Percentiles rank a stretch among this genome's conserved stretches.
Conservation (phyloP, 257 asterid species). For the Scutellaria baicalensis region DNA sequence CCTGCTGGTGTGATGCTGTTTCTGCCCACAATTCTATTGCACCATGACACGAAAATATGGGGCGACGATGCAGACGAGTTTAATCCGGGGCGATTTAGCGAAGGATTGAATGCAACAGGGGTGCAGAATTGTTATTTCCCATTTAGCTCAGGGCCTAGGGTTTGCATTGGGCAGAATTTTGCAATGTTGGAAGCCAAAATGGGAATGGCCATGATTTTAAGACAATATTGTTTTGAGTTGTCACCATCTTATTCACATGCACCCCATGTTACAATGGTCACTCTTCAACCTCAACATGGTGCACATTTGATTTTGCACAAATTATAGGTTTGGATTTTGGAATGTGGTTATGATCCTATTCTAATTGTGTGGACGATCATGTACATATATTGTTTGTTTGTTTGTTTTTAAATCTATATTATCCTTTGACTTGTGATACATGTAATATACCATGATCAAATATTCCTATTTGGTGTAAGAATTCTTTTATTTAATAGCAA, state of each 20-base stretch:
- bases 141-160: conserved; percentile 45
- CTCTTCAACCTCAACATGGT: conserved; percentile 43
- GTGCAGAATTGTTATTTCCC: conserved; percentile 26
- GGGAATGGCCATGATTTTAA: conserved; percentile 36
- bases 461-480: too few species aligned
- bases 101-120: conserved; percentile 29
- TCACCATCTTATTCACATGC: conserved; percentile 55
- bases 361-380: too few species aligned
- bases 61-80: conserved; percentile 53
- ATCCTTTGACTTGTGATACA: too few species aligned
- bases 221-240: conserved; percentile 29
- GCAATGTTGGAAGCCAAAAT: conserved; percentile 52
- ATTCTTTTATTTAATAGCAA: too few species aligned
- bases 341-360: too few species aligned
- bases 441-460: too few species aligned
- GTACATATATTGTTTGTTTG: too few species aligned
- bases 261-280: conserved; percentile 1
- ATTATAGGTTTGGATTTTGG: background rate
- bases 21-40: conserved; percentile 28
- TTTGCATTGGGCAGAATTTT: conserved; percentile 53
- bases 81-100: conserved; percentile 43
- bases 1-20: conserved; percentile 35
- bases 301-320: conserved; percentile 25
- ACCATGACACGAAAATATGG: conserved; percentile 39
- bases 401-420: too few species aligned